phyloP scores from a whole-genome alignment of 2,329 filamentous ascomycete genomes.

The Apiospora malaysiana region DNA sequence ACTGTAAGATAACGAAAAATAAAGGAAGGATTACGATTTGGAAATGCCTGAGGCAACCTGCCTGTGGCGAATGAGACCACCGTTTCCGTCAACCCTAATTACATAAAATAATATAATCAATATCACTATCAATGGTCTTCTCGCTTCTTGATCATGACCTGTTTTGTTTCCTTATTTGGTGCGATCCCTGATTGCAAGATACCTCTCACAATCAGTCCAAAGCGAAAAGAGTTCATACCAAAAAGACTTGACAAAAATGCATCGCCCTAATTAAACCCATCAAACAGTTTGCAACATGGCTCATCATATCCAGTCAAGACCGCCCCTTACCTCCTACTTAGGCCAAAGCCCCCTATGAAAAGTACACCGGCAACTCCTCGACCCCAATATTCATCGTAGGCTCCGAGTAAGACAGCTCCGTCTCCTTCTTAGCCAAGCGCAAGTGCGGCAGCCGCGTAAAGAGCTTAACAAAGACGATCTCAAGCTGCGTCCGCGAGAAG shows the following conservation, averaged over 20 bases:
- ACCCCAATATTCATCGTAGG: conserved; percentile 24
- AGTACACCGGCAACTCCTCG: conserved; percentile 22
- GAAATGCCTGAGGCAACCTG: neutral
- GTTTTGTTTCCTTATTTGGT: accelerated
- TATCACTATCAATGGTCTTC: neutral
- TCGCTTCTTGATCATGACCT: neutral
- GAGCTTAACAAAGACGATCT: conserved; percentile 25
- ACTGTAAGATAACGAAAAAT: neutral
- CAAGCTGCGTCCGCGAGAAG: conserved; percentile 22
- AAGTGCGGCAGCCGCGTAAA: conserved; percentile 25
- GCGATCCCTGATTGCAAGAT: too few relatives aligned
- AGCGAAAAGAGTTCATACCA: too few relatives aligned
- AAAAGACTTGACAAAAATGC: too few relatives aligned
- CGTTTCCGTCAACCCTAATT: too few relatives aligned
- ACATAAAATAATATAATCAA: neutral
- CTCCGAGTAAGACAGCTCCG: conserved; percentile 20
- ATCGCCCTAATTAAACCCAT: too few relatives aligned
- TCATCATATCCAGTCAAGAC: too few relatives aligned
- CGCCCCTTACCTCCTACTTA: neutral
- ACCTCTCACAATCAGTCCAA: too few relatives aligned
- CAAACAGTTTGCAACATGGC: too few relatives aligned
- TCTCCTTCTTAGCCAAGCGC: neutral
- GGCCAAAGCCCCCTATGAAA: neutral
- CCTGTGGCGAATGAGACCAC: too few relatives aligned
- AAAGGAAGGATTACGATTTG: neutral